Evolutionary conservation across 2,329 filamentous ascomycete species (phyloP).

Genomic region (Torrubiellomyces zombiae): DNA sequence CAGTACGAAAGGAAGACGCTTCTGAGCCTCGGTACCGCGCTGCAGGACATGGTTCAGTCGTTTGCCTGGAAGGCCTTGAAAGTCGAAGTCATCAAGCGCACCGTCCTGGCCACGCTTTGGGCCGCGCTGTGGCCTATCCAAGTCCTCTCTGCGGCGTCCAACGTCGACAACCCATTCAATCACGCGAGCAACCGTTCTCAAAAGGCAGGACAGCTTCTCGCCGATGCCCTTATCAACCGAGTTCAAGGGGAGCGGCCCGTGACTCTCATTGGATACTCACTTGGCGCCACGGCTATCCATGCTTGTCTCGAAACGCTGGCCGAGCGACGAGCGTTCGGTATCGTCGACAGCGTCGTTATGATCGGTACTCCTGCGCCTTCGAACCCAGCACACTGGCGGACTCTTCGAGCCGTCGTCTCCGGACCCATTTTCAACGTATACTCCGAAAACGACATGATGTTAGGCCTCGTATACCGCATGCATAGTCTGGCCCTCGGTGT

Average conservation of each 20-base stretch:
- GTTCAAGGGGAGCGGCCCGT: conserved; percentile 71
- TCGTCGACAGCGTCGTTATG: conserved; percentile 69
- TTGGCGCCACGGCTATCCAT: conserved; percentile 70
- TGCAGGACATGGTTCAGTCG: conserved; percentile 54
- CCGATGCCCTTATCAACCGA: conserved; percentile 66
- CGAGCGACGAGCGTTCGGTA: conserved; percentile 62
- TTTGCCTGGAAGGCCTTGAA: conserved; percentile 63
- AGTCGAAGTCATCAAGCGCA: conserved; percentile 56
- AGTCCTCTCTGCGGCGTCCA: conserved; percentile 46
- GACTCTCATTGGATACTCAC: conserved; percentile 64
- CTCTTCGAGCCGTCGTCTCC: conserved; percentile 60
- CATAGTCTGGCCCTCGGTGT: conserved; percentile 70
- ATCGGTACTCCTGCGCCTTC: conserved; percentile 70
- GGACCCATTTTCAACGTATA: conserved; percentile 79
- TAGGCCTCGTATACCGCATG: conserved; percentile 75
- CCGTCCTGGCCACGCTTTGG: conserved; percentile 50
- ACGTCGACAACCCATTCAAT: conserved; percentile 69
- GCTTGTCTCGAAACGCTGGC: conserved; percentile 64
- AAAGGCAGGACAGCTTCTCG: conserved; percentile 64
- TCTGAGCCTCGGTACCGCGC: conserved; percentile 56
- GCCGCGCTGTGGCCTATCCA: conserved; percentile 55
- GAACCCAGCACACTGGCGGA: conserved; percentile 54
- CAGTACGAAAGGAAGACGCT: conserved; percentile 69
- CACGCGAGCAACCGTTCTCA: conserved; percentile 61
- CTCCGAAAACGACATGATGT: conserved; percentile 72